These are phyloP conservation scores for Cladosporium sp. DNA, from an alignment of 2,329 filamentous ascomycete species.

Conservation along the genomic window DNA sequence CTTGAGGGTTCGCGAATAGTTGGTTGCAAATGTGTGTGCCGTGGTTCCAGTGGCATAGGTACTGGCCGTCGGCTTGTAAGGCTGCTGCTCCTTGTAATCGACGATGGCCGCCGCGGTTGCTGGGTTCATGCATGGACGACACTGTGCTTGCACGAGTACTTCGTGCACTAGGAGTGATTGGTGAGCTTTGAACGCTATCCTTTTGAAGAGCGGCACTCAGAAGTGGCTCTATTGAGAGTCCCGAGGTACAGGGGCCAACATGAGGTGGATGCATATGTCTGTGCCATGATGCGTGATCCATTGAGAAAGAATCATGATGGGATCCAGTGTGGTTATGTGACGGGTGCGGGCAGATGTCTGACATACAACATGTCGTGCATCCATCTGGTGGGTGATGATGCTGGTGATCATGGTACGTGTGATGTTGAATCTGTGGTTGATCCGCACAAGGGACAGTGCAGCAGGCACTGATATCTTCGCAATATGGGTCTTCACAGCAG, in stretches of 20 bases:
- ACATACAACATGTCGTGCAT: slow-evolving; percentile 14
- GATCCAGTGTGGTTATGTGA: slow-evolving; percentile 7
- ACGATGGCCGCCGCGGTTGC: slow-evolving; percentile 9
- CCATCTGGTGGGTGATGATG: slow-evolving; percentile 12
- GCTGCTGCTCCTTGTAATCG: slow-evolving; percentile 12
- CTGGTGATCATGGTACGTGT: slow-evolving; percentile 1
- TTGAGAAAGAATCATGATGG: slow-evolving; percentile 1
- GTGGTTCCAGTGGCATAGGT: slow-evolving; percentile 12
- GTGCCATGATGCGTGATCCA: slow-evolving; percentile 8
- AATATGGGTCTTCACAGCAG: slow-evolving; percentile 32
- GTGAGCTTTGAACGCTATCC: background rate
- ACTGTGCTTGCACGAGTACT: slow-evolving; percentile 12
- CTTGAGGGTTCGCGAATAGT: slow-evolving; percentile 43
- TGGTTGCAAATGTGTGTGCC: slow-evolving; percentile 16
- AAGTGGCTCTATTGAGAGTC: background rate
- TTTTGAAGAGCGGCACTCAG: slow-evolving; percentile 10
- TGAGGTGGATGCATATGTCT: slow-evolving; percentile 3
- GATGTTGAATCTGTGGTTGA: background rate
- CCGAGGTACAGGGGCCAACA: background rate
- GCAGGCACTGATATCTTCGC: slow-evolving; percentile 21
- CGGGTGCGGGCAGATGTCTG: slow-evolving; percentile 13
- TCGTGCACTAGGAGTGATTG: background rate
- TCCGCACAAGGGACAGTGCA: slow-evolving; percentile 9
- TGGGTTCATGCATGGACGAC: slow-evolving; percentile 7
- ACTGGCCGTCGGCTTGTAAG: slow-evolving; percentile 5